phyloP scores from a whole-genome alignment of 345 rosid species.

The Combretum micranthum region DNA sequence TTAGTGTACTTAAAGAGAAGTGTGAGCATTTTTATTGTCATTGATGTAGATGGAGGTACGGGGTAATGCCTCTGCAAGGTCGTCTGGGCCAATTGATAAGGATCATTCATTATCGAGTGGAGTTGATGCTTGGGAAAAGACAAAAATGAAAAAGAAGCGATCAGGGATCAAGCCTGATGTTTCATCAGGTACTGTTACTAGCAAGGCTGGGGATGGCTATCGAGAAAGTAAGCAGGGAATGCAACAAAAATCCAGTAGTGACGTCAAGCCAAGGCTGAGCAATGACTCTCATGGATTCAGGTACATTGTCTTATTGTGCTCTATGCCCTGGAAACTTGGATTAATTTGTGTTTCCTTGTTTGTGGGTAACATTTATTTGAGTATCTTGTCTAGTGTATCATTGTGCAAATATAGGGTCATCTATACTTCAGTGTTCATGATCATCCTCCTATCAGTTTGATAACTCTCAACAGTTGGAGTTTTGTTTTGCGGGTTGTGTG shows the following conservation, averaged over 20 bases:
- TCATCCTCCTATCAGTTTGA: no score
- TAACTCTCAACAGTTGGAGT: no score
- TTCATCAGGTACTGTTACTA: constrained; percentile 38
- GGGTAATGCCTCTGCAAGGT: constrained; percentile 50
- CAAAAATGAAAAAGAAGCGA: constrained; percentile 87
- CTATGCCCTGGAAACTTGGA: neutral
- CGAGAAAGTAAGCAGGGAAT: constrained; percentile 71
- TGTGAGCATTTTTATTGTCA: constrained; percentile 19
- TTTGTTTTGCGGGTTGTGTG: no score
- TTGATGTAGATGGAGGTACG: constrained; percentile 59
- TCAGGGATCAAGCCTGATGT: constrained; percentile 71
- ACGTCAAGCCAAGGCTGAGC: constrained; percentile 57
- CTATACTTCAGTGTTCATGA: no score
- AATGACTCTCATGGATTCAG: constrained; percentile 73
- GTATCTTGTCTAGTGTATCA: no score
- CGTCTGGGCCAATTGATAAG: constrained; percentile 59
- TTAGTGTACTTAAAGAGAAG: constrained; percentile 9
- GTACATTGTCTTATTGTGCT: constrained; percentile 22
- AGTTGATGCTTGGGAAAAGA: constrained; percentile 89
- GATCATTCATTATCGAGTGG: constrained; percentile 63
- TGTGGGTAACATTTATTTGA: no score
- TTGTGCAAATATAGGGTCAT: no score
- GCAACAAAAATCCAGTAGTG: constrained; percentile 49
- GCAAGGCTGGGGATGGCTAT: constrained; percentile 55
- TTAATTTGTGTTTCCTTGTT: neutral